These are phyloP conservation scores for Cryomyces minteri DNA, from an alignment of 495 filamentous ascomycete species.

Conservation along the genomic window DNA sequence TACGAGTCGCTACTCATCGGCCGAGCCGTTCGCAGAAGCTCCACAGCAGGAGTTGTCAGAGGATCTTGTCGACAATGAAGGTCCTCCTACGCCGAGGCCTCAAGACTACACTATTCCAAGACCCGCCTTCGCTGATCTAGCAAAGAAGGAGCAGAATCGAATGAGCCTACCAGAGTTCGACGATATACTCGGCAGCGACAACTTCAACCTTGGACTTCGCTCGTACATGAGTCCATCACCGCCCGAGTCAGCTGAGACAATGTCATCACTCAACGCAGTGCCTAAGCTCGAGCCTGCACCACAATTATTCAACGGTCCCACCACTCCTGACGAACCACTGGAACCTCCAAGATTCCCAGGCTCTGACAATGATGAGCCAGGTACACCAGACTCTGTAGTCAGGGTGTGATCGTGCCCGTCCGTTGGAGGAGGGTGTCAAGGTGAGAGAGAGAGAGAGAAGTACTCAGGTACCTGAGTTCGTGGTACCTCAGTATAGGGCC, in stretches of 20 bases:
- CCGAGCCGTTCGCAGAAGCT: conserved; percentile 5
- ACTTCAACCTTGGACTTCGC: conserved; percentile 30
- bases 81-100: conserved; percentile 13
- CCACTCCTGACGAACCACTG: conserved; percentile 2
- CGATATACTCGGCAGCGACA: conserved; percentile 20
- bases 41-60: conserved; percentile 7
- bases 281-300: not conserved
- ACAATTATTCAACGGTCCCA: not conserved
- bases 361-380: conserved; percentile 7
- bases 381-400: conserved; percentile 89
- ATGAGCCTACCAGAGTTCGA: conserved; percentile 28
- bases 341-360: not conserved
- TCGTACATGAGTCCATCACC: conserved; percentile 29
- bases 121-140: not conserved
- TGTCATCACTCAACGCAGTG: not conserved
- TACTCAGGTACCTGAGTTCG: no score
- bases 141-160: conserved; percentile 3
- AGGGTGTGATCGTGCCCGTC: no score
- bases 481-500: no score
- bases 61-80: conserved; percentile 10
- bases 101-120: conserved; percentile 8
- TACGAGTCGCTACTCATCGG: conserved; percentile 18
- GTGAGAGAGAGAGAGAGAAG: no score
- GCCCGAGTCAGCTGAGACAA: conserved; percentile 9
- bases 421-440: no score